Evolutionary conservation across 139 green algal genomes (phyloP).

Genomic region (Coelastrella sp.): DNA sequence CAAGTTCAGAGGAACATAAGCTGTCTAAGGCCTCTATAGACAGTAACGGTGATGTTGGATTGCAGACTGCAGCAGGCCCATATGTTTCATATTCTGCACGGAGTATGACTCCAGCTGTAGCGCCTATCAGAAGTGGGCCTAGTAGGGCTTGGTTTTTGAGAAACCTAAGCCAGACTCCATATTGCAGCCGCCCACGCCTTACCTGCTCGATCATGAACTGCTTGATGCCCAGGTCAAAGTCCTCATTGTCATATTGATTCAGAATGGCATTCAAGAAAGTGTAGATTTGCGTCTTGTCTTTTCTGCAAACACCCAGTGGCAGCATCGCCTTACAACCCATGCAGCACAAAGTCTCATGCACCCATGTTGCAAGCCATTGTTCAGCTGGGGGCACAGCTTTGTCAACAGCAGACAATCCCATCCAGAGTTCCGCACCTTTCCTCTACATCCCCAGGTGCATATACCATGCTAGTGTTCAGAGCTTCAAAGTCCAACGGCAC

Average conservation of each 20-base stretch:
- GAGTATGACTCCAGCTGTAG: no score
- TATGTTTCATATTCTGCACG: no score
- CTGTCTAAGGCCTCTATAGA: no score
- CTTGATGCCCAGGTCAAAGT: conserved; percentile 78
- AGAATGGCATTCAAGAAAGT: conserved; percentile 59
- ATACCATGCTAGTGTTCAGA: conserved; percentile 57
- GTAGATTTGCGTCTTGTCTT: conserved; percentile 38
- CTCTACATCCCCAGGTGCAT: conserved; percentile 55
- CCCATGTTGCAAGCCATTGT: no score
- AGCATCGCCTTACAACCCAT: no score
- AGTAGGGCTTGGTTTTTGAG: no score
- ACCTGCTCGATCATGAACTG: conserved; percentile 75
- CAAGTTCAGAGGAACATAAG: no score
- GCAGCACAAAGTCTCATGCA: neutral
- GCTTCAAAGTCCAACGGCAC: conserved; percentile 64
- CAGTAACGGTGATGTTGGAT: no score
- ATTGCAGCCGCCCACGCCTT: neutral
- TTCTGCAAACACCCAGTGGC: conserved; percentile 18
- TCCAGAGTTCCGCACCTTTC: conserved; percentile 2
- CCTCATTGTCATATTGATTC: conserved; percentile 70
- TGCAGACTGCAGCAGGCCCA: no score
- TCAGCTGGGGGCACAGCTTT: no score
- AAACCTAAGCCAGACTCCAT: neutral
- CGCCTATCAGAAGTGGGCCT: no score
- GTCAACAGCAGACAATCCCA: neutral